A percentile compares a stretch with the other conserved stretches of the same genome.
phyloP scores from a whole-genome alignment of 2,329 filamentous ascomycete genomes.

The Bipolaris sorokiniana region DNA sequence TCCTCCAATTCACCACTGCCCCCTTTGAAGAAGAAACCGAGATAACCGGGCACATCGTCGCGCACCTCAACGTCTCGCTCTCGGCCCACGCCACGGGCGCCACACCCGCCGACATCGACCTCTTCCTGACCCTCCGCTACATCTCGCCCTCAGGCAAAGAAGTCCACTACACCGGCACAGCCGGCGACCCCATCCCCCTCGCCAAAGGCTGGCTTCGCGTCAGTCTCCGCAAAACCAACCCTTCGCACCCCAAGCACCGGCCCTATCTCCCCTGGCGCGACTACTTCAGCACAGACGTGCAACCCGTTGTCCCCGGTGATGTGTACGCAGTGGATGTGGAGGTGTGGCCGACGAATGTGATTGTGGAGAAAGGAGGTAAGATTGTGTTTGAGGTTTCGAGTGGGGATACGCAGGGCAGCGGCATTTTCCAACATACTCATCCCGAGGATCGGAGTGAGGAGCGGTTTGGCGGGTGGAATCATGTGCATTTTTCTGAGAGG shows the following conservation, averaged over 20 bases:
- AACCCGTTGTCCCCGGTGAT: constrained; percentile 60
- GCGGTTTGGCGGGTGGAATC: constrained; percentile 58
- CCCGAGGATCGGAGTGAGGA: constrained; percentile 54
- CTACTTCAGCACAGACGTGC: constrained; percentile 61
- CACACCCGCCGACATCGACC: constrained; percentile 63
- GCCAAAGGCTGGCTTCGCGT: constrained; percentile 69
- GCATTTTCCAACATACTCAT: constrained; percentile 62
- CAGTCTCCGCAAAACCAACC: constrained; percentile 61
- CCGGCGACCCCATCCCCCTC: constrained; percentile 67
- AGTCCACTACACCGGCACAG: constrained; percentile 69
- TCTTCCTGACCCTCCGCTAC: constrained; percentile 68
- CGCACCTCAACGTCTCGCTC: constrained; percentile 67
- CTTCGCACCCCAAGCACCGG: constrained; percentile 58
- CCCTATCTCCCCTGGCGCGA: constrained; percentile 64
- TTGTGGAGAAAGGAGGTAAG: constrained; percentile 59
- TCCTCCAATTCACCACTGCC: constrained; percentile 63
- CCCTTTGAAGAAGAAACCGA: constrained; percentile 69
- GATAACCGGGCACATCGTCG: constrained; percentile 71
- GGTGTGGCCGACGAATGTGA: constrained; percentile 69
- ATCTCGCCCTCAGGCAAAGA: constrained; percentile 62
- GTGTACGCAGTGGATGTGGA: constrained; percentile 68
- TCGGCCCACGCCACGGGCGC: constrained; percentile 48
- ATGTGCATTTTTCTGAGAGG: constrained; percentile 59
- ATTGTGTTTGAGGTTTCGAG: constrained; percentile 62
- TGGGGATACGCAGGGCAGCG: constrained; percentile 65